Evolutionary conservation across 805 yeast genomes (phyloP).

Genomic region (Saccharomyces eubayanus): DNA sequence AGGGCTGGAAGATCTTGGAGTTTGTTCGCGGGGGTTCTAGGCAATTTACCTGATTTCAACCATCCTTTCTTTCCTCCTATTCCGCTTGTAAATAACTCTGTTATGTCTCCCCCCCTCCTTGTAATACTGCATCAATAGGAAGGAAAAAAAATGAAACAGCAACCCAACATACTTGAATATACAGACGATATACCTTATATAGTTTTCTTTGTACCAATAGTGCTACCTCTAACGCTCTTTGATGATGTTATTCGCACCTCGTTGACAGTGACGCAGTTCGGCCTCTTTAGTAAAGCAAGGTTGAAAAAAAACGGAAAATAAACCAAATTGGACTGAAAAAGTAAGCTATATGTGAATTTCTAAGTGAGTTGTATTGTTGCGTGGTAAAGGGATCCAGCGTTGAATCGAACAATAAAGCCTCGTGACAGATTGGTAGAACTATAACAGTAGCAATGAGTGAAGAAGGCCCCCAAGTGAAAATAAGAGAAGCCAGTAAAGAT

Average conservation of each 20-base stretch:
- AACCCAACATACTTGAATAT: neutral
- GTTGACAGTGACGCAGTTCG: neutral
- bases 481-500: conserved; percentile 77
- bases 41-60: conserved; percentile 47
- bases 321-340: neutral
- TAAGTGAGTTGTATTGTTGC: neutral
- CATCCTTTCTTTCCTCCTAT: neutral
- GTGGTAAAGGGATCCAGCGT: neutral
- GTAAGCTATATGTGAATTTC: neutral
- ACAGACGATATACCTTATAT: neutral
- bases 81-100: neutral
- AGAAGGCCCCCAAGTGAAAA: conserved; percentile 67
- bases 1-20: conserved; percentile 95
- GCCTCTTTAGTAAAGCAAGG: neutral
- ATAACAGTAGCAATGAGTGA: conserved; percentile 20
- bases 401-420: too few relatives aligned
- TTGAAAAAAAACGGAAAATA: neutral
- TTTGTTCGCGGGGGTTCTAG: conserved; percentile 91
- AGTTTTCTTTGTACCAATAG: neutral
- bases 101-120: neutral
- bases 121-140: neutral
- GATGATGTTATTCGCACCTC: neutral
- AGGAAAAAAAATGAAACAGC: neutral
- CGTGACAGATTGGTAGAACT: neutral
- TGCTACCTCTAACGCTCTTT: neutral